phyloP scores from a whole-genome alignment of 169 alveolate genomes.

The Plasmodium yoelii region DNA sequence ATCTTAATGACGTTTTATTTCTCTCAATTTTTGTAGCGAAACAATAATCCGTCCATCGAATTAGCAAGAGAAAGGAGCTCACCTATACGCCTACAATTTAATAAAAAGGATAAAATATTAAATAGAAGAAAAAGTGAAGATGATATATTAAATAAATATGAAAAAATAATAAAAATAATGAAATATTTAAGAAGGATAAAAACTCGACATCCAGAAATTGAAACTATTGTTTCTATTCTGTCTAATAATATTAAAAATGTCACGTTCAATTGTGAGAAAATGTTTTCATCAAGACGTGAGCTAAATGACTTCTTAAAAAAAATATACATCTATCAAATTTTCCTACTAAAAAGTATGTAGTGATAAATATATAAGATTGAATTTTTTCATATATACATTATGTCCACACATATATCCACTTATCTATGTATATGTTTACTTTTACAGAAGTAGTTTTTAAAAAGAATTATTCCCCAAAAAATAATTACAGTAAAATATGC shows the following conservation, averaged over 20 bases:
- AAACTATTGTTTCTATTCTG: slow-evolving; percentile 52
- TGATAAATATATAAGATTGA: not conserved
- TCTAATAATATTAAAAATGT: slow-evolving; percentile 66
- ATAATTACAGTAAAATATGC: not conserved
- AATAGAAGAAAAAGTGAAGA: slow-evolving; percentile 32
- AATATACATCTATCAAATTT: slow-evolving; percentile 66
- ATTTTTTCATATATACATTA: slow-evolving; percentile 1
- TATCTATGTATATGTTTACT: not conserved
- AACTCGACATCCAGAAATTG: slow-evolving; percentile 56
- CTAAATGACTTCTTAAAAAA: slow-evolving; percentile 59
- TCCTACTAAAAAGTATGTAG: slow-evolving; percentile 40
- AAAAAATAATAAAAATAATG: slow-evolving; percentile 64
- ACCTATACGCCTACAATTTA: not conserved
- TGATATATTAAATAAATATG: slow-evolving; percentile 62
- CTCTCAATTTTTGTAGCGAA: slow-evolving; percentile 15
- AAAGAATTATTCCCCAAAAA: slow-evolving; percentile 3
- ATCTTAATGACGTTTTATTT: no score
- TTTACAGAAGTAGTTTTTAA: slow-evolving; percentile 60
- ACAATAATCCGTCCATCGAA: not conserved
- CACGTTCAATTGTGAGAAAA: slow-evolving; percentile 63
- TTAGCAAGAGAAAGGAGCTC: not conserved
- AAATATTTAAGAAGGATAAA: slow-evolving; percentile 54
- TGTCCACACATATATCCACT: not conserved
- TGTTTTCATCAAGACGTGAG: slow-evolving; percentile 48
- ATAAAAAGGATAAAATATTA: slow-evolving; percentile 7